Evolutionary conservation across 2,329 filamentous ascomycete genomes (phyloP).

Genomic region (Corinectria fuckeliana): DNA sequence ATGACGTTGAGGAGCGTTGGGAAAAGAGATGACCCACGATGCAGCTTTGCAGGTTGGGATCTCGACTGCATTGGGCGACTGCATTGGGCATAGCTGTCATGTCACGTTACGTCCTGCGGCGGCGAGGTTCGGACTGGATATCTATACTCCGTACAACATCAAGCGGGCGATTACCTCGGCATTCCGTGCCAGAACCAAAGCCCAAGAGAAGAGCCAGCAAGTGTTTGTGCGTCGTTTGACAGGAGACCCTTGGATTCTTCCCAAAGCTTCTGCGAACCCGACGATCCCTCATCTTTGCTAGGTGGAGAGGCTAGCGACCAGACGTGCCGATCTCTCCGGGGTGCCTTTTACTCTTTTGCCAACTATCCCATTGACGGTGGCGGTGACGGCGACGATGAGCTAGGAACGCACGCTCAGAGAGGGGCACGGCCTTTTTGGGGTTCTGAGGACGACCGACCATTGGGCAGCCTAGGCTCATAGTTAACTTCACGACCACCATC

Average conservation of each 20-base stretch:
- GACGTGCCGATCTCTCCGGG: neutral
- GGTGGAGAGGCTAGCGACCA: neutral
- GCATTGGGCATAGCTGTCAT: neutral
- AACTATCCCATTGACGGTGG: neutral
- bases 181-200: constrained; percentile 9
- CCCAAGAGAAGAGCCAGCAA: too few species aligned
- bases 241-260: constrained; percentile 27
- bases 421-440: neutral
- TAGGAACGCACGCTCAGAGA: neutral
- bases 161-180: constrained; percentile 16
- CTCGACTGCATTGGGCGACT: neutral
- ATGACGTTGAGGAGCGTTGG: constrained; percentile 1
- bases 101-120: neutral
- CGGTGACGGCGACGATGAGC: neutral
- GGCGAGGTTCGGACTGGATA: neutral
- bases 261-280: constrained; percentile 8
- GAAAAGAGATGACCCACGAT: constrained; percentile 3
- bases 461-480: constrained; percentile 19
- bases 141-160: constrained; percentile 20
- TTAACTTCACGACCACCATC: too few species aligned
- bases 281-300: constrained; percentile 10
- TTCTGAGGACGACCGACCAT: neutral
- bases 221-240: too few species aligned
- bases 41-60: too few species aligned
- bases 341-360: neutral